Base-by-base conservation (phyloP, 2,329 filamentous ascomycete genomes). In the Ambrosiella beaveri region DNA sequence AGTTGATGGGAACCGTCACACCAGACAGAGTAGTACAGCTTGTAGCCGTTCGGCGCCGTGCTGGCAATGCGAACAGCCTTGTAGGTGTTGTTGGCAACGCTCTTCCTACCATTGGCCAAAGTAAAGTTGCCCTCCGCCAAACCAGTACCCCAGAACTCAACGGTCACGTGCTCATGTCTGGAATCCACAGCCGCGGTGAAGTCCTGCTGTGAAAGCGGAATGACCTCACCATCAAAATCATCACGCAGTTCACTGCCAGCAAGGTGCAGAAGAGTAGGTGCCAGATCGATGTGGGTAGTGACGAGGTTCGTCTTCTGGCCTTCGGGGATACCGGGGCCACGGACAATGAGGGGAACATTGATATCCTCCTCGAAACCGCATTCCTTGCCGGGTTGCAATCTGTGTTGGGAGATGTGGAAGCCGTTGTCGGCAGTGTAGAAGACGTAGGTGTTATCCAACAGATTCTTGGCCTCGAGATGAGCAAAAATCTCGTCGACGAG, bases 21-120 rank as follows among this genome's bases (percentile, higher is more conserved):
- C 76, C 76, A 79, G 0, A 79, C 74, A 0, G 73, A 74, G 62
- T 81, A 82, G 62, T 77, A 75, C 2, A 81, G 63, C 59, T 72
- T 77, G 60, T 80, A 81, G n/a, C 38, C 51, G 1, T 68, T 67
- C 38, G 15, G 13, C 0, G 72, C 63, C 0, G 69, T 67, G 15
- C 44, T 44, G 0, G 74, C 66, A 0, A 80, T 62, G 1, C 78
- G 72, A 0, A 80, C 56, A 0, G 68, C 71, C 61, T 80, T 80
- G 68, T 79, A 81, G 0, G 76, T 80, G 64, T 80, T 80, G 60
- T 70, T 71, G 6, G 59, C 57, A 41, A 55, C 36, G 8, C 37
- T 44, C 38, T 45, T 56, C 5, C 27, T 44, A 15, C 55, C 45
- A 3, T 41, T 40, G 35, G 37, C 44, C 15, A 56, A 59, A 2